Percentiles rank a stretch among this genome's conserved stretches.
phyloP scores from a whole-genome alignment of 148 eudicot genomes.

The Polygonum maritimum region DNA sequence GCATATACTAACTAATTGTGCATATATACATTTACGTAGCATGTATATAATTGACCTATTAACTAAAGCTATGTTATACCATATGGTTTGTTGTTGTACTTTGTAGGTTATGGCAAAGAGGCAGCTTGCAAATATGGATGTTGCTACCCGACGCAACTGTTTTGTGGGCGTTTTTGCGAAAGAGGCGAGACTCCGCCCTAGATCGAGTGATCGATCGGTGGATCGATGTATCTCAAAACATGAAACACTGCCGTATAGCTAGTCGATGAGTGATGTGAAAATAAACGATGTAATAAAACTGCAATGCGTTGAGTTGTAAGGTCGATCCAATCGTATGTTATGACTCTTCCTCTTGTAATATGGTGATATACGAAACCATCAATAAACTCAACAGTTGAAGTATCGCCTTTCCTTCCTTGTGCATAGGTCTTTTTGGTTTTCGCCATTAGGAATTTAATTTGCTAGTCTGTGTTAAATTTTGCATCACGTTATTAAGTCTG shows the following conservation, averaged over 20 bases:
- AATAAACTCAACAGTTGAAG: too few species aligned
- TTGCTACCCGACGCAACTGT: not conserved
- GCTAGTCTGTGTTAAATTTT: too few species aligned
- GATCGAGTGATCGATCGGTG: not conserved
- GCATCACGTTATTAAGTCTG: too few species aligned
- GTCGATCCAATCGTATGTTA: not conserved
- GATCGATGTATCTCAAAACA: not conserved
- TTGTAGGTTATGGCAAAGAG: not conserved
- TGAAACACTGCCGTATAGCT: not conserved
- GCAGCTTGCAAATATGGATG: not conserved
- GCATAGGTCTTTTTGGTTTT: too few species aligned
- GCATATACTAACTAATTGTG: too few species aligned
- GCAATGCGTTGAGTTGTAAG: not conserved
- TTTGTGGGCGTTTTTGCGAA: not conserved
- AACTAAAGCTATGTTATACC: not conserved
- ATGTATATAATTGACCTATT: not conserved
- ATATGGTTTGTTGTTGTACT: not conserved
- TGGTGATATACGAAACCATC: too few species aligned
- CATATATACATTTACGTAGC: too few species aligned
- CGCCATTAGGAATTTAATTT: too few species aligned
- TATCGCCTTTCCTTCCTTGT: too few species aligned
- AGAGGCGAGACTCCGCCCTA: not conserved
- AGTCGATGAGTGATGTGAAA: too few species aligned
- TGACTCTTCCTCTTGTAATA: not conserved
- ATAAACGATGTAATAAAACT: not conserved